These are phyloP conservation scores for Venturia asperata DNA, from an alignment of 2,329 filamentous ascomycete species.

Conservation along the genomic window DNA sequence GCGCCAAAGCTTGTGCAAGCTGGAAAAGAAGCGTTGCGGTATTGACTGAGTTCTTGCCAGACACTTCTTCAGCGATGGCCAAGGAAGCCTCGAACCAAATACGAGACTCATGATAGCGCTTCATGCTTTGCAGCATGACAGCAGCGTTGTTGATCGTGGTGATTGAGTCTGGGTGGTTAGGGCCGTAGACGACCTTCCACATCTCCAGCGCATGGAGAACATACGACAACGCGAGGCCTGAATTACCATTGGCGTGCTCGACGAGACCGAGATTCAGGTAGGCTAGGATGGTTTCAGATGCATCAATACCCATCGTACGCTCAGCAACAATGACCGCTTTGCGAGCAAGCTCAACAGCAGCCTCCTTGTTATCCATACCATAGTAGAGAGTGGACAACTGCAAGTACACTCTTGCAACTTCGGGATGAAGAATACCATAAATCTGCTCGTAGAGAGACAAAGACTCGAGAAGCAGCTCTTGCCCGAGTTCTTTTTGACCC, in stretches of 20 bases:
- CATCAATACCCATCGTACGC: slow-evolving; percentile 87
- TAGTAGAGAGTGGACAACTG: slow-evolving; percentile 94
- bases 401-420: slow-evolving; percentile 93
- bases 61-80: slow-evolving; percentile 79
- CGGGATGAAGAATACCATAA: slow-evolving; percentile 92
- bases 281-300: slow-evolving; percentile 84
- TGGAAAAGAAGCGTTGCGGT: slow-evolving; percentile 95
- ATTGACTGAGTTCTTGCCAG: slow-evolving; percentile 84
- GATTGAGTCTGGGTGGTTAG: slow-evolving; percentile 92
- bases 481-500: slow-evolving; percentile 88
- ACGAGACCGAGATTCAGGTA: slow-evolving; percentile 95
- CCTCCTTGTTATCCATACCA: slow-evolving; percentile 94
- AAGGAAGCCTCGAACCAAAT: slow-evolving; percentile 96
- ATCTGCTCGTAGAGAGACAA: slow-evolving; percentile 96
- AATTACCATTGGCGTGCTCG: slow-evolving; percentile 85
- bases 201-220: slow-evolving; percentile 88
- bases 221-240: slow-evolving; percentile 56
- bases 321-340: slow-evolving; percentile 97
- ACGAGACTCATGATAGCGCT: slow-evolving; percentile 89
- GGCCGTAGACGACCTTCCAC: slow-evolving; percentile 95
- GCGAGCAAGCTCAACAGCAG: slow-evolving; percentile 86
- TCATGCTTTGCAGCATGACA: slow-evolving; percentile 94
- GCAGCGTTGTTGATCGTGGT: slow-evolving; percentile 98
- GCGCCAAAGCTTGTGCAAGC: slow-evolving; percentile 84
- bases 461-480: slow-evolving; percentile 92